phyloP scores from a whole-genome alignment of 352 stramenopile genomes.

The Phytopythium boreale region DNA sequence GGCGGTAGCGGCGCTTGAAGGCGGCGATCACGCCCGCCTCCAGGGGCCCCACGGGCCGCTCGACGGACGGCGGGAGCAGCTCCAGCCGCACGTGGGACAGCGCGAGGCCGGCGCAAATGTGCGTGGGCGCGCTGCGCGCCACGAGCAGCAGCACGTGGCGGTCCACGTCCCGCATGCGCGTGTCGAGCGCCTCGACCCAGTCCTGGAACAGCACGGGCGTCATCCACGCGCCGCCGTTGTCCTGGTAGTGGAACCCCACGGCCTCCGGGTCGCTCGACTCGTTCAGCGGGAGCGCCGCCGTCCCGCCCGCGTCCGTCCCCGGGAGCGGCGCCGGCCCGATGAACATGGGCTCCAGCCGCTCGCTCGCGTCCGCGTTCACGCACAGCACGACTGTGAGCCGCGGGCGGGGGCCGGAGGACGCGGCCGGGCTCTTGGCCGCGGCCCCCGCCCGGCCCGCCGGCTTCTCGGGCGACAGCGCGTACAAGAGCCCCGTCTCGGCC shows the following conservation, averaged over 20 bases:
- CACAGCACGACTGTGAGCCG: conserved; percentile 37
- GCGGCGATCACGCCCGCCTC: conserved; percentile 38
- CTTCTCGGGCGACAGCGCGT: conserved; percentile 48
- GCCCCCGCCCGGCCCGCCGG: conserved; percentile 22
- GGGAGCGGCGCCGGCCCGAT: conserved; percentile 32
- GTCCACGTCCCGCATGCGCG: conserved; percentile 39
- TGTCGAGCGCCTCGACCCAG: conserved; percentile 45
- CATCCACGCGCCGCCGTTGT: conserved; percentile 54
- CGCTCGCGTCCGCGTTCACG: conserved; percentile 48
- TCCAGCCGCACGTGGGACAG: conserved; percentile 52
- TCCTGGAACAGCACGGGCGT: conserved; percentile 62
- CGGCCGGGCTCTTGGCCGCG: conserved; percentile 20
- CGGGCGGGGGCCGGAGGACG: background rate
- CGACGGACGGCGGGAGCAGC: conserved; percentile 38
- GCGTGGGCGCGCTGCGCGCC: conserved; percentile 32
- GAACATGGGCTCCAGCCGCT: conserved; percentile 56
- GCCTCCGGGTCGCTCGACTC: conserved; percentile 12
- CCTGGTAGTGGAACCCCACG: conserved; percentile 42
- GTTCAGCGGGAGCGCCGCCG: background rate
- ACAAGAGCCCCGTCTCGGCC: conserved; percentile 52
- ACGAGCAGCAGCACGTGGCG: conserved; percentile 42
- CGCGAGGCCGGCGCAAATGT: conserved; percentile 47
- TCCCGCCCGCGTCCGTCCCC: conserved; percentile 1
- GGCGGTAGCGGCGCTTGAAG: conserved; percentile 53
- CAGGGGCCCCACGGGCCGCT: conserved; percentile 41